A percentile compares a stretch with the other conserved stretches of the same genome.
Evolutionary conservation across 1,284 basidiomycete species (phyloP).

Genomic region (Ganoderma meredithae): DNA sequence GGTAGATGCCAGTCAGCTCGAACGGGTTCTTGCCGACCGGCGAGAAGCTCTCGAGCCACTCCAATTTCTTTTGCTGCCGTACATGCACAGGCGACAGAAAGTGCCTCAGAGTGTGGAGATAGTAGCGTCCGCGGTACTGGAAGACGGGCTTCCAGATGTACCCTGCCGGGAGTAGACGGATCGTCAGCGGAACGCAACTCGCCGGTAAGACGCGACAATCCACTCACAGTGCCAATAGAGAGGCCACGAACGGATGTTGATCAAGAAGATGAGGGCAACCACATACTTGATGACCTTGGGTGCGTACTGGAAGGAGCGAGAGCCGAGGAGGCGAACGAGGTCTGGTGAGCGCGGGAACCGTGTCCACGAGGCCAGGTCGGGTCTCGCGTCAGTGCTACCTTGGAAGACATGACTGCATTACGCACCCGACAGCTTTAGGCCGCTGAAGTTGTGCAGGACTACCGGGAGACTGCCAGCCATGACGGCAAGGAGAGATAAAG

Average conservation of each 20-base stretch:
- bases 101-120: constrained; percentile 46
- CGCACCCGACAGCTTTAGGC: constrained; percentile 14
- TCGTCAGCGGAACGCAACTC: not conserved
- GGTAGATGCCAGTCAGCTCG: constrained; percentile 48
- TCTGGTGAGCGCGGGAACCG: constrained; percentile 72
- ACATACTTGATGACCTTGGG: constrained; percentile 36
- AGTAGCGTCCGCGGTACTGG: constrained; percentile 45
- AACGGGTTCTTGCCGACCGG: constrained; percentile 69
- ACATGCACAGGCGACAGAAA: constrained; percentile 48
- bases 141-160: constrained; percentile 63
- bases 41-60: constrained; percentile 53
- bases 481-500: constrained; percentile 5
- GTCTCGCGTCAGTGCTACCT: constrained; percentile 67
- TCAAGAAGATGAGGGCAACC: constrained; percentile 48
- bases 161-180: constrained; percentile 46
- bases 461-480: constrained; percentile 13
- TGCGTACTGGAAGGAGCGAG: constrained; percentile 52
- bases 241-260: constrained; percentile 67
- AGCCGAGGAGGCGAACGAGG: constrained; percentile 78
- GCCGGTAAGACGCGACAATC: not conserved
- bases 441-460: constrained; percentile 9
- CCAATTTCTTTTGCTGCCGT: constrained; percentile 41
- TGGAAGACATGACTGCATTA: not conserved
- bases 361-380: constrained; percentile 62
- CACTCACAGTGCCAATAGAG: constrained; percentile 72